These are phyloP conservation scores for Sugiyamaella marilandica DNA, from an alignment of 805 yeast species.

Conservation along the genomic window DNA sequence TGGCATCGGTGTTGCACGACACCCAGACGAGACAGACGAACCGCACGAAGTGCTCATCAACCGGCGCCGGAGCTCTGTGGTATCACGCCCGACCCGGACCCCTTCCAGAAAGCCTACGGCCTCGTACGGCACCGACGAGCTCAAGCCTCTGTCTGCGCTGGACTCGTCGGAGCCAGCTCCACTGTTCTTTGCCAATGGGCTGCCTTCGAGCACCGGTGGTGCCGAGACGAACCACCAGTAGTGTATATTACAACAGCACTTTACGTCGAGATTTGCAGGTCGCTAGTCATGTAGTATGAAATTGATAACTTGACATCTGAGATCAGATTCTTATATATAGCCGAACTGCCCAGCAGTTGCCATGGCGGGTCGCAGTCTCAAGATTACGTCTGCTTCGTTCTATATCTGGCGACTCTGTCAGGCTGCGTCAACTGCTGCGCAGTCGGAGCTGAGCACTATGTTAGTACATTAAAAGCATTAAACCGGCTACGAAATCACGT, in stretches of 20 bases:
- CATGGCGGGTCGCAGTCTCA: no score
- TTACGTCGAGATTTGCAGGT: background rate
- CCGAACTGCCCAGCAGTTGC: no score
- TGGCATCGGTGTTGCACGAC: constrained; percentile 33
- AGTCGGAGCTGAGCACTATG: no score
- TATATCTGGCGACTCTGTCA: no score
- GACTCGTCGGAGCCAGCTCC: constrained; percentile 14
- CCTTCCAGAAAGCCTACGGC: constrained; percentile 34
- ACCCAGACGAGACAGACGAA: constrained; percentile 25
- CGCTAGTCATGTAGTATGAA: background rate
- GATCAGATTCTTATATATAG: no score
- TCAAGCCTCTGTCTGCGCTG: constrained; percentile 29
- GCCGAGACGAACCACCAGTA: constrained; percentile 6
- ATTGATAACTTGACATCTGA: no score
- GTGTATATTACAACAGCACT: background rate
- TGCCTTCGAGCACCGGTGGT: constrained; percentile 33
- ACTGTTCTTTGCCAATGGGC: constrained; percentile 32
- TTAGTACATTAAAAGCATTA: no score
- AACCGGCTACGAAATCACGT: no score
- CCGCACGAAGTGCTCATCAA: constrained; percentile 23
- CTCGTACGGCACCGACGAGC: constrained; percentile 30
- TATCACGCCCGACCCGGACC: constrained; percentile 15
- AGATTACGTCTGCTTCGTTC: no score
- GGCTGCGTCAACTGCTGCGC: no score
- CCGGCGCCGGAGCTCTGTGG: constrained; percentile 28